phyloP scores from a whole-genome alignment of 192 early-diverging fungal species.

The Lobosporangium transversale region DNA sequence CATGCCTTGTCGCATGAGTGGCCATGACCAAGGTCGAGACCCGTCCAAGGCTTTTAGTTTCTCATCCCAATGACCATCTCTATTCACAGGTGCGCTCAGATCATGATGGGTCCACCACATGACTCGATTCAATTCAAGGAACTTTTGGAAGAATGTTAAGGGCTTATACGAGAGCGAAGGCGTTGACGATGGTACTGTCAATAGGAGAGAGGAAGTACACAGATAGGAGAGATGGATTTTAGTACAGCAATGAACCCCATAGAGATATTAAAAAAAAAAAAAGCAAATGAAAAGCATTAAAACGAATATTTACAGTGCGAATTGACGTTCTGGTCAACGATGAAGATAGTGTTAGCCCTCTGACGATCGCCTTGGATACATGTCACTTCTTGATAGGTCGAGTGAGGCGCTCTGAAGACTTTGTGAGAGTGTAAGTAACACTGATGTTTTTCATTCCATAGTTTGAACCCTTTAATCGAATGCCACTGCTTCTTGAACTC shows the following conservation, averaged over 20 bases:
- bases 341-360: constrained; percentile 45
- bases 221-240: too few species aligned
- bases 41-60: constrained; percentile 85
- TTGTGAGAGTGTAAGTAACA: constrained; percentile 44
- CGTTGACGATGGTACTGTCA: constrained; percentile 64
- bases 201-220: background rate
- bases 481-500: constrained; percentile 44
- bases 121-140: constrained; percentile 83
- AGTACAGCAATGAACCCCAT: too few species aligned
- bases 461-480: constrained; percentile 49
- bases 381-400: constrained; percentile 47
- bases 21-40: constrained; percentile 89
- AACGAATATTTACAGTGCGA: constrained; percentile 22
- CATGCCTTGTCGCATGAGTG: constrained; percentile 85
- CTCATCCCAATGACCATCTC: constrained; percentile 51
- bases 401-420: constrained; percentile 32
- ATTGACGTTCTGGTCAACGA: constrained; percentile 45
- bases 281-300: background rate
- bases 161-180: constrained; percentile 64
- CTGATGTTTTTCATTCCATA: constrained; percentile 33
- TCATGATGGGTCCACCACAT: constrained; percentile 93
- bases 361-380: constrained; percentile 38
- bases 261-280: too few species aligned
- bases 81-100: constrained; percentile 77
- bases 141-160: constrained; percentile 85